These are phyloP conservation scores for Cicer yamashitae DNA, from an alignment of 306 rosid genomes.

Conservation along the genomic window DNA sequence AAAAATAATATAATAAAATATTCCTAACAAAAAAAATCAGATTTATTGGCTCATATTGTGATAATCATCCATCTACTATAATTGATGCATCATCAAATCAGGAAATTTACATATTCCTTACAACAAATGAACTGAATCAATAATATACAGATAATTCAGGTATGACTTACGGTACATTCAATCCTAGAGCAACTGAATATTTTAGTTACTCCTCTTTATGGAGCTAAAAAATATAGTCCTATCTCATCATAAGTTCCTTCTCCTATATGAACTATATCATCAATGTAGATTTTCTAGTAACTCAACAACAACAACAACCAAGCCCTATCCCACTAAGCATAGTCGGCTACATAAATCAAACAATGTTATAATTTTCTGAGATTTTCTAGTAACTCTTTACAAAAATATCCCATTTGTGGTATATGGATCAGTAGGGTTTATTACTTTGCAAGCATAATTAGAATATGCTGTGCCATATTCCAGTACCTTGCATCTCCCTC, in stretches of 20 bases:
- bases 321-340: no score
- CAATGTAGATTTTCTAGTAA: constrained; percentile 12
- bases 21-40: no score
- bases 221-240: neutral
- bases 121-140: constrained; percentile 3
- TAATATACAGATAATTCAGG: constrained; percentile 7
- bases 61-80: neutral
- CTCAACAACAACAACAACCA: neutral
- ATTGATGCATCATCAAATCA: neutral
- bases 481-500: constrained; percentile 23
- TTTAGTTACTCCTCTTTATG: constrained; percentile 6
- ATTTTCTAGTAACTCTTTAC: constrained; percentile 20
- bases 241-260: rapidly evolving
- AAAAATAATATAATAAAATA: no score
- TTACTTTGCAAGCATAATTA: constrained; percentile 3
- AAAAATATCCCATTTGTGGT: constrained; percentile 6
- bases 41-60: no score
- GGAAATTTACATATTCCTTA: constrained; percentile 17
- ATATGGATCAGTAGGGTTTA: constrained; percentile 6
- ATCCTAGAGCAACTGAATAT: neutral
- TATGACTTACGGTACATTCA: neutral
- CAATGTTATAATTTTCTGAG: no score
- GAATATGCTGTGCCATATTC: constrained; percentile 25
- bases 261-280: neutral
- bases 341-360: no score